Evolutionary conservation across 805 yeast species (phyloP).

Genomic region (Metschnikowia rubicola): DNA sequence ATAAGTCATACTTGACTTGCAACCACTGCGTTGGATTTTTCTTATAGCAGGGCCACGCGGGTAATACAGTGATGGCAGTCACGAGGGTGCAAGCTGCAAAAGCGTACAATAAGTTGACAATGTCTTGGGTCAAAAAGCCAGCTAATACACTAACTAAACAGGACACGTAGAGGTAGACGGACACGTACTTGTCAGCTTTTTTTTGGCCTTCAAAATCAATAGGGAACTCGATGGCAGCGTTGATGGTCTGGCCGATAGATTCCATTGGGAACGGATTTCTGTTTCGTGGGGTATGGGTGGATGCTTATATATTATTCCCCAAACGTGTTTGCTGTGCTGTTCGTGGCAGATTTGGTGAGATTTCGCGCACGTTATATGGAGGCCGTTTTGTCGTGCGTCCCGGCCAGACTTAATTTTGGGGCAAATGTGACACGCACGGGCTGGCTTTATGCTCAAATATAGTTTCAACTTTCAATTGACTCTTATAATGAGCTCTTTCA

Average conservation of each 20-base stretch:
- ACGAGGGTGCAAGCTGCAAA: constrained; percentile 36
- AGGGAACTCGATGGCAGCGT: constrained; percentile 27
- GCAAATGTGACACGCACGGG: too few relatives aligned
- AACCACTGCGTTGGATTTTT: constrained; percentile 50
- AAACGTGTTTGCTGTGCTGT: constrained; percentile 7
- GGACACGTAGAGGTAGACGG: constrained; percentile 21
- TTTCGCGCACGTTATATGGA: not conserved
- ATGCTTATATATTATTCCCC: constrained; percentile 1
- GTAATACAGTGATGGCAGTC: constrained; percentile 38
- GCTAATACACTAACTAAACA: constrained; percentile 39
- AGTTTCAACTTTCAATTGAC: too few relatives aligned
- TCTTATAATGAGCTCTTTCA: too few relatives aligned
- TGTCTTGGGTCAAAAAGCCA: constrained; percentile 49
- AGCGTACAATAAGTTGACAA: constrained; percentile 35
- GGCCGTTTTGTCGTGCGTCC: not conserved
- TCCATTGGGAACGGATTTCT: constrained; percentile 12
- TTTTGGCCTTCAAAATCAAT: constrained; percentile 57
- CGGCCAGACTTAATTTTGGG: not conserved
- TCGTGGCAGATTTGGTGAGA: not conserved
- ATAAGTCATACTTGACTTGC: constrained; percentile 26
- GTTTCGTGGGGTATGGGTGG: constrained; percentile 2
- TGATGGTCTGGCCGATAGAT: constrained; percentile 12
- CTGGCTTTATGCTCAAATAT: too few relatives aligned
- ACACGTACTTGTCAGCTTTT: constrained; percentile 32
- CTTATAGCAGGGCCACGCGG: constrained; percentile 58